phyloP scores from a whole-genome alignment of 192 early-diverging fungal genomes.

The Podila epicladia region DNA sequence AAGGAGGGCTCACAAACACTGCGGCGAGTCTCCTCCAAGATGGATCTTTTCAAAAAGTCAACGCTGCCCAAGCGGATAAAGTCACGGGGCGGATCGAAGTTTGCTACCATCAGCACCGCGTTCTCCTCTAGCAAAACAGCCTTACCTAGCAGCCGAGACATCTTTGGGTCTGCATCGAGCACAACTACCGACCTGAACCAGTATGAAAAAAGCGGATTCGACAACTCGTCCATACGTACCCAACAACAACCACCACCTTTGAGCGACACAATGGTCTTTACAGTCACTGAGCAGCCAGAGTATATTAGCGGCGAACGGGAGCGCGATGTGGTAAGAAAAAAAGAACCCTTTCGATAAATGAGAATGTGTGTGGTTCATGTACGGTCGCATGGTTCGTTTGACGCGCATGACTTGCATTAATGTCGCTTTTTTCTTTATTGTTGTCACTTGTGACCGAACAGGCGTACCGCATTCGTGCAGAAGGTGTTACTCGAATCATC shows the following conservation, averaged over 20 bases:
- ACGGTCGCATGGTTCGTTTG: background rate
- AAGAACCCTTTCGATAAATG: background rate
- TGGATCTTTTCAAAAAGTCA: slow-evolving; percentile 43
- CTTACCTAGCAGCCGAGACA: slow-evolving; percentile 8
- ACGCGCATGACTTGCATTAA: slow-evolving; percentile 5
- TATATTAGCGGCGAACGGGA: slow-evolving; percentile 53
- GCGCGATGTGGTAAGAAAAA: slow-evolving; percentile 51
- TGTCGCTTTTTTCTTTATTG: slow-evolving; percentile 11
- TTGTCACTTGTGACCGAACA: slow-evolving; percentile 5
- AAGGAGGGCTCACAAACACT: slow-evolving; percentile 13
- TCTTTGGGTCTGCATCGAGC: slow-evolving; percentile 30
- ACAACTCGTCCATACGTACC: background rate
- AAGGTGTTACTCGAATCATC: slow-evolving; percentile 34
- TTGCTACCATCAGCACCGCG: slow-evolving; percentile 41
- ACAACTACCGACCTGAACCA: slow-evolving; percentile 30
- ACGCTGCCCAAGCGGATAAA: slow-evolving; percentile 20
- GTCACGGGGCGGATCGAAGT: slow-evolving; percentile 31
- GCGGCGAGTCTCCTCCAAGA: slow-evolving; percentile 31
- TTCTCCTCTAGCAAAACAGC: slow-evolving; percentile 28
- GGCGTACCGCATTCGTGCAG: slow-evolving; percentile 57
- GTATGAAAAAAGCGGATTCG: slow-evolving; percentile 7
- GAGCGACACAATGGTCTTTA: slow-evolving; percentile 29
- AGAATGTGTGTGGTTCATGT: background rate
- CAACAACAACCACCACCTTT: background rate
- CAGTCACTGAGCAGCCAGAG: slow-evolving; percentile 27